phyloP scores from a whole-genome alignment of 2,329 filamentous ascomycete species.

The Exserohilum rostratum region DNA sequence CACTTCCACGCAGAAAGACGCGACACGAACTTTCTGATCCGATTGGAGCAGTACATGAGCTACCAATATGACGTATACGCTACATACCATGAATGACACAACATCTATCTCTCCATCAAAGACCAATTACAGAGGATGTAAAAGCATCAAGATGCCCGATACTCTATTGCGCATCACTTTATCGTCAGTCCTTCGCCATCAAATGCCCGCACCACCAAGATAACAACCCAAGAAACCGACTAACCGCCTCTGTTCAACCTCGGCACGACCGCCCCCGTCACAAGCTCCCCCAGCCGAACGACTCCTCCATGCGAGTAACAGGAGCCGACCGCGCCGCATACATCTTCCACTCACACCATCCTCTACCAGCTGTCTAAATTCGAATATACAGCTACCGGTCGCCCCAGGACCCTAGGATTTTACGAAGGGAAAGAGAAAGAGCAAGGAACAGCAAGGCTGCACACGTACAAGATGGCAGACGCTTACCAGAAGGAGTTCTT shows the following conservation, averaged over 20 bases:
- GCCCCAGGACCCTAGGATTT: rapidly evolving
- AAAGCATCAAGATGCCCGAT: too few relatives aligned
- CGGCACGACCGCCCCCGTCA: slow-evolving; percentile 5
- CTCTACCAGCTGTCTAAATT: rapidly evolving
- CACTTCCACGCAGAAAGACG: too few relatives aligned
- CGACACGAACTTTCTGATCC: too few relatives aligned
- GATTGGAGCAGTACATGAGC: too few relatives aligned
- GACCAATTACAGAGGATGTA: too few relatives aligned
- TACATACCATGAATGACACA: too few relatives aligned
- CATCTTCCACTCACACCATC: background rate
- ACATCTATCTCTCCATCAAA: too few relatives aligned
- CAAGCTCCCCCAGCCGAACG: slow-evolving; percentile 19
- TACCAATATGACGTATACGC: too few relatives aligned
- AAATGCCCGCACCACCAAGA: background rate
- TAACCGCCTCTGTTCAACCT: slow-evolving; percentile 2
- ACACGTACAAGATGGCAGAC: slow-evolving; percentile 30
- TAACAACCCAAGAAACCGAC: background rate
- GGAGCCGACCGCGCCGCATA: slow-evolving; percentile 2
- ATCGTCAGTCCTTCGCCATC: background rate
- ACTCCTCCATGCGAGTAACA: slow-evolving; percentile 24
- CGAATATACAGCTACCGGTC: rapidly evolving
- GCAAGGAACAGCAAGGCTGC: slow-evolving; percentile 5
- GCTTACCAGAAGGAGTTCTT: slow-evolving; percentile 67
- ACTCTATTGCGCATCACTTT: too few relatives aligned
- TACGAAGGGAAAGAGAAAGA: slow-evolving; percentile 4